Evolutionary conservation across 495 filamentous ascomycete genomes (phyloP), one percentile per base, ranked within the genome.

Genomic region (Zalerion maritima): DNA sequence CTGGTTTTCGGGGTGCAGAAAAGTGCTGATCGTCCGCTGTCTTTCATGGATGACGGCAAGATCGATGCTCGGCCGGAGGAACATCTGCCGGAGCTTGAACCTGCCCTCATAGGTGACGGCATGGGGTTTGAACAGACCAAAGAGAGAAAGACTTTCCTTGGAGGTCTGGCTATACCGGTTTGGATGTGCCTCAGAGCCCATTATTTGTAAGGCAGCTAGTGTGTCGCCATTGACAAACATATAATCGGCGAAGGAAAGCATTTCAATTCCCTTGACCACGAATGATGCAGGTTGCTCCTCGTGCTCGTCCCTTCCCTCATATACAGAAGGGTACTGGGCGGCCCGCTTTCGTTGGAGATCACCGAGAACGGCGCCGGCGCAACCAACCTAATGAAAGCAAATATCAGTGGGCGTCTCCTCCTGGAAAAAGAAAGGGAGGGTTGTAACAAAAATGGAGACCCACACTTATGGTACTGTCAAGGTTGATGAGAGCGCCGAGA

Each of bases 81-180:
- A 92, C 39, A 81, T 79, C 42, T 84, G 78, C 13, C 81, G 74
- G 3, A 97, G 63, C 26, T 67, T 70, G 14, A 58, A 48, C 41
- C 75, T 82, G 2, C 91, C 89, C 41, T 94, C 81, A 4, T 82
- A 73, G 2, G 82, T 93, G 18, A 66, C 69, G 23, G 91, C 79
- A 34, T 87, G 59, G 21, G 76, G 64, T 24, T 77, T 70, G 36
- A 91, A 84, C 8, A 91, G 60, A 3, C 85, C 89, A 38, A 79
- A 91, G 1, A 97, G 53, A 2, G 86, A 94, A n/a, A 94, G 66
- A 5, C 74, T 78, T 49, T 94, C 84, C 47, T 94, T 94, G 0
- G 75, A 69, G 0, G 76, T 75, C 26, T 89, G 78, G 24, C 73
- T 72, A n/a, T n/a, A n/a, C n/a, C n/a, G n/a, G 36, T 86, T 82